Conservation (phyloP, 306 rosid species). For the Styphnolobium japonicum region DNA sequence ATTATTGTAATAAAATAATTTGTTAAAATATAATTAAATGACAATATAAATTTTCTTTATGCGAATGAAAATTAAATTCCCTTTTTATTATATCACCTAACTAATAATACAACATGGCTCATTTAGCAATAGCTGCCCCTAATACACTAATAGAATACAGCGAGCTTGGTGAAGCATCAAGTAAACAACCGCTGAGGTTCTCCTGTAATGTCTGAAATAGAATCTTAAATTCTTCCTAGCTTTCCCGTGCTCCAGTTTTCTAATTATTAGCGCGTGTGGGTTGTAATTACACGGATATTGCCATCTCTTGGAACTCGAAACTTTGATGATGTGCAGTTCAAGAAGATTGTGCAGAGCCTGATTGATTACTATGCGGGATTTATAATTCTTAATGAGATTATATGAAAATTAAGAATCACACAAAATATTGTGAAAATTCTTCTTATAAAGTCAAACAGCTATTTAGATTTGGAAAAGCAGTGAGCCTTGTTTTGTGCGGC, state of each 20-base stretch:
- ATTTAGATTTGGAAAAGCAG: background rate
- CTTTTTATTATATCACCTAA: too few species aligned
- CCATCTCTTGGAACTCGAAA: slow-evolving; percentile 25
- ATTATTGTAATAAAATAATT: too few species aligned
- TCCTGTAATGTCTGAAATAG: background rate
- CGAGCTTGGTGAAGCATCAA: too few species aligned
- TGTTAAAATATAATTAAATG: too few species aligned
- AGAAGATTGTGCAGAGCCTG: background rate
- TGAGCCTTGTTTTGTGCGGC: background rate
- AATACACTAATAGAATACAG: too few species aligned
- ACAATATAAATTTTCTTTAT: too few species aligned
- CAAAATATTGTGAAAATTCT: slow-evolving; percentile 9
- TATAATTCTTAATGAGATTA: background rate
- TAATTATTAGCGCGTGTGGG: slow-evolving; percentile 25
- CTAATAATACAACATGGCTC: background rate
- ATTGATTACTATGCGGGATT: background rate
- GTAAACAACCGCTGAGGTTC: too few species aligned
- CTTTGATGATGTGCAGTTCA: background rate
- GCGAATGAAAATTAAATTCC: too few species aligned
- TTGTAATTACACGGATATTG: slow-evolving; percentile 27
- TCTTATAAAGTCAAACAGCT: background rate
- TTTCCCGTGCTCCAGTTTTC: background rate
- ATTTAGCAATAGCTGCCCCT: background rate
- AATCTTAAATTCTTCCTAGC: background rate
- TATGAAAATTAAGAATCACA: background rate